Base-by-base conservation (phyloP, 2,329 filamentous ascomycete genomes). In the Colletotrichum chlorophyti region DNA sequence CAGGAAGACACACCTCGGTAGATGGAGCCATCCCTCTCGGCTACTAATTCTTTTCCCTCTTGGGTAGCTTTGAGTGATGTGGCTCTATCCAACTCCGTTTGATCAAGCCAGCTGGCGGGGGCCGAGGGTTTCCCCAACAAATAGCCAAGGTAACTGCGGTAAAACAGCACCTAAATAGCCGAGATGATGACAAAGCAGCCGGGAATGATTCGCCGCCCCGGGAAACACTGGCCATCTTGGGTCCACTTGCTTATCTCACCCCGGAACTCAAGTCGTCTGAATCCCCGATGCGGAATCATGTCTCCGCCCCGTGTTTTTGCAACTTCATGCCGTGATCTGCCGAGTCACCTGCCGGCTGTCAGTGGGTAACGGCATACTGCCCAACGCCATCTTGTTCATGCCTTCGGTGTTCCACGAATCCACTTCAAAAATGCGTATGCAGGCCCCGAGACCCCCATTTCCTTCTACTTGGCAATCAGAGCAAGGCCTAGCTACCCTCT, bases 111-210 rank as follows among this genome's bases (percentile, higher is more conserved):
- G 15, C 12, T 4, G 34, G 23, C 17, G n/a, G 24, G 21, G 29
- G 37, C 42, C 54, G 54, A 58, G 37, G 52, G 29, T 27, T 50
- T 50, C 15, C 26, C 38, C 32, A 52, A 38, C 47, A 38, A 38
- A 32, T 32, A 31, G 31, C 48, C 40, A 58, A 32, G 19, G 26
- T 17, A 21, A 27, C 38, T 9, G 14, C 23, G n/a, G 12, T 11
- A 45, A 19, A 23, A 21, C 8, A 23, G 12, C 17, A 23, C 14
- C 34, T 12, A 17, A 7, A 7, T 31, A 45, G 15, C 54, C 41
- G 49, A 58, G 34, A 42, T 47, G 41, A 41, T 27, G 41, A 46
- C 34, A 35, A 46, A 53, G 47, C 34, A 27, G 10, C 5, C 8
- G 17, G n/a, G 23, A n/a, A n/a, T 5, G 11, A 17, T 29, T 14